Percentiles rank a stretch among this genome's conserved stretches.
phyloP scores from a whole-genome alignment of 805 yeast species.

The Metschnikowia aberdeeniae region DNA sequence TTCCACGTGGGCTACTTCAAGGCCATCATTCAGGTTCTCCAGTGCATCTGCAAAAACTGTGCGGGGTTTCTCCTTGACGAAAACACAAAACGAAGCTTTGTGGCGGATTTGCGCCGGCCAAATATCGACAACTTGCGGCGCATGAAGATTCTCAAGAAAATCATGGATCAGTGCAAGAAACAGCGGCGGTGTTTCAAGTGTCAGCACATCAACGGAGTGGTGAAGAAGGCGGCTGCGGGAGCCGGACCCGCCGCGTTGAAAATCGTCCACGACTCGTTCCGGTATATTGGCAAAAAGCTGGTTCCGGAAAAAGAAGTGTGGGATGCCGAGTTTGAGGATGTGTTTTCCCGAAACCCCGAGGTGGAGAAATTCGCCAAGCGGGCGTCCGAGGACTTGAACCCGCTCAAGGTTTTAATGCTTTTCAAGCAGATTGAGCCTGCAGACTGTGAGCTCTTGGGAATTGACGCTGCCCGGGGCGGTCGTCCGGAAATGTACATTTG shows the following conservation, averaged over 20 bases:
- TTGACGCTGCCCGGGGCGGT: constrained; percentile 82
- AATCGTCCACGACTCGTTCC: constrained; percentile 90
- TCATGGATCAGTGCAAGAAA: constrained; percentile 90
- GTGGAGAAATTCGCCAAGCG: constrained; percentile 80
- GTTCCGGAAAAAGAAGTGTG: constrained; percentile 81
- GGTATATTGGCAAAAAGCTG: constrained; percentile 90
- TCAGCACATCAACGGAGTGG: constrained; percentile 91
- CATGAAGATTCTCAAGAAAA: constrained; percentile 79
- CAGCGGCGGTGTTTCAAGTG: constrained; percentile 88
- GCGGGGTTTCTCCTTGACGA: constrained; percentile 75
- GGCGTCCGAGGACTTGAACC: constrained; percentile 91
- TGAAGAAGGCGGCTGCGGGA: constrained; percentile 90
- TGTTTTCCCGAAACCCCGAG: constrained; percentile 76
- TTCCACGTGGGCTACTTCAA: constrained; percentile 98
- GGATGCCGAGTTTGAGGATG: constrained; percentile 81
- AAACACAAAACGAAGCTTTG: constrained; percentile 59
- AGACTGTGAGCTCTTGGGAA: constrained; percentile 90
- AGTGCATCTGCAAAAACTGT: constrained; percentile 88
- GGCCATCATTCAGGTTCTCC: constrained; percentile 81
- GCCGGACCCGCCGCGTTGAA: constrained; percentile 91
- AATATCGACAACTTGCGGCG: constrained; percentile 86
- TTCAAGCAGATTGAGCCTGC: constrained; percentile 81
- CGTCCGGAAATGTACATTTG: constrained; percentile 95
- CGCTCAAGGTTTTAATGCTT: constrained; percentile 79
- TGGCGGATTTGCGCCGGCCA: constrained; percentile 80